Base-by-base conservation (phyloP, 2,329 filamentous ascomycete species). In the Erysiphe pisi region DNA sequence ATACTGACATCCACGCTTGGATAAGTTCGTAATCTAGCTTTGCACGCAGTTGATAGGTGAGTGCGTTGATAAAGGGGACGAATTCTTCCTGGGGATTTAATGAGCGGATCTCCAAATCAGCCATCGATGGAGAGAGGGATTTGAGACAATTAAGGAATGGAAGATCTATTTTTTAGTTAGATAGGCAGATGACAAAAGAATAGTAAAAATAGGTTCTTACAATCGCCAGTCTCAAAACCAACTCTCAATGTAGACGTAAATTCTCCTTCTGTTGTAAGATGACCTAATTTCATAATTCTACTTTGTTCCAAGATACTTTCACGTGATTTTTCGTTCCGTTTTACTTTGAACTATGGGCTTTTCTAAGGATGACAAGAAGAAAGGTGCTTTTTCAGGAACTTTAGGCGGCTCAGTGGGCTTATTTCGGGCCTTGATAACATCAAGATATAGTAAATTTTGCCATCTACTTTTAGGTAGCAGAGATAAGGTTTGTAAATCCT, bases 1-100 rank as follows among this genome's bases (percentile, higher is more conserved):
- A 97, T 0, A 98, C 94, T 1, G 91, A 90, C 93, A 99, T 98
- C 94, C 95, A 99, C 0, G 93, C 93, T 83, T 98, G 94, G 22
- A 93, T 91, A 58, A 99, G 86, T 83, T 99, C 95, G 83, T 97
- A 99, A 83, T 98, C 95, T 73, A 88, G 88, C 79, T 90, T 89
- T 75, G 88, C 85, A 65, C 85, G 84, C 76, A 98, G 84, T 18
- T 91, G 86, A 76, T 85, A 86, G 0, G 92, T 96, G 77, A 99
- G 83, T 0, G 93, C 93, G n/a, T 85, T 83, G 76, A 98, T 89
- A 81, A 99, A 99, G 76, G 89, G 86, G 0, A 90, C 85, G 25
- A 97, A 84, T 83, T 98, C 95, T 79, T 85, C 81, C 1, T 81
- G 75, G 79, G 83, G 81, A n/a, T 84, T 86, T 78, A 98, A 86